Evolutionary conservation across 305 asterid genomes (phyloP).

Genomic region (Salvia sclarea): DNA sequence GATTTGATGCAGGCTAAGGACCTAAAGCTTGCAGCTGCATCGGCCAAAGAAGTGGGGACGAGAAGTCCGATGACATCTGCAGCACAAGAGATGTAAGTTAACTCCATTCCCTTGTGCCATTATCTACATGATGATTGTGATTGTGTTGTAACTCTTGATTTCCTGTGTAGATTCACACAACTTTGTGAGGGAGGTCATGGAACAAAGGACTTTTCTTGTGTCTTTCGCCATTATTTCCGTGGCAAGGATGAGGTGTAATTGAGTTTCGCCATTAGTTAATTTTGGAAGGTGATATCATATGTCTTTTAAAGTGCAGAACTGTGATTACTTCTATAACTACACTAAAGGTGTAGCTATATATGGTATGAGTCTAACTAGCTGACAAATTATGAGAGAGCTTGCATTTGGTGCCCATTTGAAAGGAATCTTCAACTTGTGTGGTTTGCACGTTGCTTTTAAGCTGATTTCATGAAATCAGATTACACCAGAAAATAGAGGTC

Average conservation of each 20-base stretch:
- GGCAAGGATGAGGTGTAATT: slow-evolving; percentile 64
- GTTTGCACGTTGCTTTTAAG: too few species aligned
- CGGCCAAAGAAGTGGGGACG: slow-evolving; percentile 63
- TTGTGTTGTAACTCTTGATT: not conserved
- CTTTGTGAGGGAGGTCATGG: slow-evolving; percentile 63
- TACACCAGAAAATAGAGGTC: too few species aligned
- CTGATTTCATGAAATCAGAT: too few species aligned
- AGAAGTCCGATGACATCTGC: slow-evolving; percentile 59
- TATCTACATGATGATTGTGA: not conserved
- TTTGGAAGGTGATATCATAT: too few species aligned
- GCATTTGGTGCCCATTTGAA: too few species aligned
- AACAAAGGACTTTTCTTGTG: slow-evolving; percentile 73
- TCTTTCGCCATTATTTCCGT: slow-evolving; percentile 68
- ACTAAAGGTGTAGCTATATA: too few species aligned
- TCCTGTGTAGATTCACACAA: slow-evolving; percentile 54
- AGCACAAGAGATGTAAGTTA: slow-evolving; percentile 70
- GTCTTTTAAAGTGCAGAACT: too few species aligned
- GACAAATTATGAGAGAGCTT: too few species aligned
- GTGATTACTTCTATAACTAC: too few species aligned
- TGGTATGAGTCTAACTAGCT: too few species aligned
- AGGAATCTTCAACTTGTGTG: too few species aligned
- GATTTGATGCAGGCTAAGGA: slow-evolving; percentile 74
- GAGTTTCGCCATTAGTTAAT: too few species aligned
- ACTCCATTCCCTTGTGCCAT: not conserved
- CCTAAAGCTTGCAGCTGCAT: slow-evolving; percentile 66